Conservation (phyloP, 495 filamentous ascomycete genomes). For the Daldinia concentrica region DNA sequence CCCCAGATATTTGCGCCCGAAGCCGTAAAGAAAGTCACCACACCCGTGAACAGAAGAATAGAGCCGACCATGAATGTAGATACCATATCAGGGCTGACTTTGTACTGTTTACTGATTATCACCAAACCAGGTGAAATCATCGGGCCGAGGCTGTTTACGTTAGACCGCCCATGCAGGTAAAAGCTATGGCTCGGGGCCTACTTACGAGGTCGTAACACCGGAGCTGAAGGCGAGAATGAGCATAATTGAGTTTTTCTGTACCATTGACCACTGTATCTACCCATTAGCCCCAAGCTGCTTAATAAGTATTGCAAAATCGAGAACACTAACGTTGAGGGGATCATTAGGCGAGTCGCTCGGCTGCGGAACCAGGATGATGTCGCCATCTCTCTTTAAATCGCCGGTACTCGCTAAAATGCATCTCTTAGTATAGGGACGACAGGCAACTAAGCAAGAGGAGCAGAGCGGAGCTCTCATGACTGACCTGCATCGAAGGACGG, state of each 20-base stretch:
- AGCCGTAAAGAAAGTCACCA: conserved; percentile 49
- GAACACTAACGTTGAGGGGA: conserved; percentile 53
- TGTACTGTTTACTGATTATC: conserved; percentile 42
- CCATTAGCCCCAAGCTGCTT: conserved; percentile 1
- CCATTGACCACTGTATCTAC: conserved; percentile 30
- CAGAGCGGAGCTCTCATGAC: background rate
- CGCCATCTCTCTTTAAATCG: conserved; percentile 41
- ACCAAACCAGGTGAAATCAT: conserved; percentile 44
- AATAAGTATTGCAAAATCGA: background rate
- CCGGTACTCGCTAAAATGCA: conserved; percentile 18
- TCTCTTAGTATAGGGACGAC: conserved; percentile 14
- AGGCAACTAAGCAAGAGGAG: background rate
- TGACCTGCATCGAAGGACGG: conserved; percentile 25
- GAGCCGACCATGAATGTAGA: conserved; percentile 48
- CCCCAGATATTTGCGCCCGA: conserved; percentile 51
- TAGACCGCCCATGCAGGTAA: background rate
- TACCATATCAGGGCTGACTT: conserved; percentile 43
- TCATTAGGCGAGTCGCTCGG: conserved; percentile 58
- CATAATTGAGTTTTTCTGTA: conserved; percentile 37
- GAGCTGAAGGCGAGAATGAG: conserved; percentile 39
- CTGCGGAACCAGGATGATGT: conserved; percentile 61
- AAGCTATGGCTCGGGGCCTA: background rate
- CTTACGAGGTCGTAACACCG: conserved; percentile 40
- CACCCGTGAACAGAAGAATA: conserved; percentile 47
- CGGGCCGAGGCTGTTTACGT: conserved; percentile 32